Percentiles rank a stretch among this genome's conserved stretches.
phyloP scores from a whole-genome alignment of 1,284 basidiomycete genomes.

The Ganoderma sp. region DNA sequence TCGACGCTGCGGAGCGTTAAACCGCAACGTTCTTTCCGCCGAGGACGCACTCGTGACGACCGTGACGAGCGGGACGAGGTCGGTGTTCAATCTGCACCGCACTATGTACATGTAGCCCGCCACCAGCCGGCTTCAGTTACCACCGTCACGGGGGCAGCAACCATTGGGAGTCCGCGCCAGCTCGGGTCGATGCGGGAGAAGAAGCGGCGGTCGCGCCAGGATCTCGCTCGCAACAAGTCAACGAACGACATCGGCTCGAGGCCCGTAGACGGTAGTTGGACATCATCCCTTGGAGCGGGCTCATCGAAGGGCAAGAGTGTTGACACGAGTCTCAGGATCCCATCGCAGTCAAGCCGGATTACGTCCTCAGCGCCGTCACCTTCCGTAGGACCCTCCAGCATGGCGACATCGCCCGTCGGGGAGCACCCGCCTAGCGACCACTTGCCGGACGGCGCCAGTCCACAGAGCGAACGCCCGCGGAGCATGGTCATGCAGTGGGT shows the following conservation, averaged over 20 bases:
- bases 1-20: constrained; percentile 53
- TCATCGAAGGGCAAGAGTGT: constrained; percentile 31
- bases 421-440: constrained; percentile 26
- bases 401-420: constrained; percentile 30
- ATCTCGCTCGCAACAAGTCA: constrained; percentile 35
- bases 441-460: constrained; percentile 35
- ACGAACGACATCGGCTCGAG: constrained; percentile 33
- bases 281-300: constrained; percentile 17
- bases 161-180: constrained; percentile 9
- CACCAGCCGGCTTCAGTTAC: constrained; percentile 8
- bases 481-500: constrained; percentile 35
- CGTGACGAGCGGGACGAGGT: constrained; percentile 36
- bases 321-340: constrained; percentile 32
- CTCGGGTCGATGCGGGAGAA: constrained; percentile 33
- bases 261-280: constrained; percentile 8
- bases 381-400: constrained; percentile 21
- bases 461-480: constrained; percentile 37
- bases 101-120: constrained; percentile 24
- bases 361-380: constrained; percentile 35
- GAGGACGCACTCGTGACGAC: constrained; percentile 34
- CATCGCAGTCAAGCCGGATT: constrained; percentile 24
- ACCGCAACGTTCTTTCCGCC: constrained; percentile 47
- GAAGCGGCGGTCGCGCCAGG: constrained; percentile 32
- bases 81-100: constrained; percentile 42
- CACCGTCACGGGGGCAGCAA: background rate